These are phyloP conservation scores for Viridothelium virens DNA, from an alignment of 495 filamentous ascomycete species.

Conservation along the genomic window DNA sequence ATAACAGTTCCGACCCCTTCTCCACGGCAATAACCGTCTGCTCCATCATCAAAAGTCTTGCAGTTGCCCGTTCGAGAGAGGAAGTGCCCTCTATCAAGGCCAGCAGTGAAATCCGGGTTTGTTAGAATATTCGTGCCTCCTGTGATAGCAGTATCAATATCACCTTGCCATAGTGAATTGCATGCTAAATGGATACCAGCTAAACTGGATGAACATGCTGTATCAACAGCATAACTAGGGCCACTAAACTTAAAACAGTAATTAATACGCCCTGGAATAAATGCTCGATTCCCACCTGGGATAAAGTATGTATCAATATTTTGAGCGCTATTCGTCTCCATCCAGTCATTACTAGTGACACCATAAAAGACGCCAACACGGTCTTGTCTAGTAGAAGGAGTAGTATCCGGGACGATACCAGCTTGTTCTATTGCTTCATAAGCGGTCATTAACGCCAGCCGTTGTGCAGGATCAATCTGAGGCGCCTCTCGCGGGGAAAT, in stretches of 20 bases:
- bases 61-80: constrained; percentile 37
- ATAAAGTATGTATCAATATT: constrained; percentile 32
- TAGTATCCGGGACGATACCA: constrained; percentile 30
- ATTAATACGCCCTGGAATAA: constrained; percentile 33
- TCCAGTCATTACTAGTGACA: constrained; percentile 33
- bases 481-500: constrained; percentile 36
- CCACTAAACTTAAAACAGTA: constrained; percentile 23
- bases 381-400: constrained; percentile 27
- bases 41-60: constrained; percentile 36
- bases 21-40: constrained; percentile 37
- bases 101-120: constrained; percentile 32
- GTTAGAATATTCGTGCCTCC: constrained; percentile 37
- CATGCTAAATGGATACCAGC: constrained; percentile 34
- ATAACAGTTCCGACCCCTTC: constrained; percentile 33
- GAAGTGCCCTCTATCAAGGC: constrained; percentile 32
- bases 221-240: constrained; percentile 21
- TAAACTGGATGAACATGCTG: constrained; percentile 35
- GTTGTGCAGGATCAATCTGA: constrained; percentile 29
- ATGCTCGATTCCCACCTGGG: constrained; percentile 29
- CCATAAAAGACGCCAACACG: constrained; percentile 37
- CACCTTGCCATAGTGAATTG: constrained; percentile 31
- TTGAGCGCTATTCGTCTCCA: constrained; percentile 30
- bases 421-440: constrained; percentile 38
- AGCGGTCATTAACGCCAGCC: constrained; percentile 33
- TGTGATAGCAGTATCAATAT: constrained; percentile 35